Base-by-base conservation (phyloP, 345 rosid species). In the Murraya koenigii region DNA sequence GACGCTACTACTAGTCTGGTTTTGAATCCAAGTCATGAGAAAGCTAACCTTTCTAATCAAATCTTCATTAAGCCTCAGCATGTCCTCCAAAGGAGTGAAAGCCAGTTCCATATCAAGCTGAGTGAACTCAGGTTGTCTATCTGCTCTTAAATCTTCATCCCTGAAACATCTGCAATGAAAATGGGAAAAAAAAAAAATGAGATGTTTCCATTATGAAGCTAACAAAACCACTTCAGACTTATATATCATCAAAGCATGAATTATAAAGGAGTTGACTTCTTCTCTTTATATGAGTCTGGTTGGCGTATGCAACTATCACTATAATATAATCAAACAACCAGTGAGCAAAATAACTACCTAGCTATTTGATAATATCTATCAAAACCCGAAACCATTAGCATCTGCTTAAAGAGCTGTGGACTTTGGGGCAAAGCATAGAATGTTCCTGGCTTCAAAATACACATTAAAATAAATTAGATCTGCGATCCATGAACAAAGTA, bases 381-480 rank as follows among this genome's bases (percentile, higher is more conserved):
- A 88, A 94, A 96, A 80, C 97, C 97, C 1, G 99, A 91, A 83
- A 96, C 99, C 99, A 96, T 96, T 72, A 96, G 77, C 99, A 96
- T 90, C 83, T 96, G 98, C 81, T 96, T 96, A 82, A 90, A 94
- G 55, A 96, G 97, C 81, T 94, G 99, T 17, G 98, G 98, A 83
- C 99, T 96, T 80, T 92, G 98, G 26, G 98, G 98, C 90, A 94
- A 87, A 78, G 99, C 98, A 87, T 94, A 94, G 85, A 96, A 96
- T 83, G 97, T 85, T 89, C 99, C 97, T 90, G 97, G 87, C 99
- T 96, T 94, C 90, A 90, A 88, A 86, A 84, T 74, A 86, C 82
- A 86, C 66, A 86, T 76, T 66, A 77, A 75, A 82, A 33, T 39
- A 82, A 83, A 89, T 88, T 84, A 88, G 80, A 80, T 63, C 47